Percentiles rank a stretch among this genome's conserved stretches.
phyloP scores from a whole-genome alignment of 495 filamentous ascomycete genomes.

The Aspergillus cristatus region DNA sequence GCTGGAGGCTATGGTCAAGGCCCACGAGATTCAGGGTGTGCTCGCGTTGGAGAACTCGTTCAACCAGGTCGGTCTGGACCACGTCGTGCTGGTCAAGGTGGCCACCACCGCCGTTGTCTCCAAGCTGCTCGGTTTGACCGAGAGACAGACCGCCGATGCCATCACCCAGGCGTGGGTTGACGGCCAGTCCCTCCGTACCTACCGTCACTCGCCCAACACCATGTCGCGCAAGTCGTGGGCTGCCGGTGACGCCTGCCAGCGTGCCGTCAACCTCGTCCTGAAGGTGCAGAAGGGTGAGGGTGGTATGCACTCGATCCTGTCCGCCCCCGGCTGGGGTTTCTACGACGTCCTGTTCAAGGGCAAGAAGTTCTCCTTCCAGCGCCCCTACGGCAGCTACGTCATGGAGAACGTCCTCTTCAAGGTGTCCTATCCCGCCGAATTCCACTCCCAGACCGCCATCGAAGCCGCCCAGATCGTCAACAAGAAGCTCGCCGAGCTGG shows the following conservation, averaged over 20 bases:
- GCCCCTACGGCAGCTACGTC: constrained; percentile 93
- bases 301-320: constrained; percentile 85
- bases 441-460: constrained; percentile 98
- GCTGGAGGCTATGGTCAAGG: constrained; percentile 98
- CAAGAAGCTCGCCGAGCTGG: constrained; percentile 66
- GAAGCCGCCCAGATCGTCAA: constrained; percentile 87
- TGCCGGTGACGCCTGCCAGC: constrained; percentile 94
- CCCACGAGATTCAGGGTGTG: constrained; percentile 98
- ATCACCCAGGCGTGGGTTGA: constrained; percentile 97
- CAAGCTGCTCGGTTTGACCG: constrained; percentile 82
- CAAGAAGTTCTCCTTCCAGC: constrained; percentile 91
- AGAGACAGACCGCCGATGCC: constrained; percentile 88
- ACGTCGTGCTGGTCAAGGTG: constrained; percentile 96
- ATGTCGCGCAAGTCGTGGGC: constrained; percentile 99
- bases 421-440: constrained; percentile 96
- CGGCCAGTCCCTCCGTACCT: constrained; percentile 90
- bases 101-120: constrained; percentile 89
- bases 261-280: constrained; percentile 86
- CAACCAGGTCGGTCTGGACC: constrained; percentile 97
- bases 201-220: constrained; percentile 95
- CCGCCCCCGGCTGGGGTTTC: constrained; percentile 93
- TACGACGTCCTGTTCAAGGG: constrained; percentile 97
- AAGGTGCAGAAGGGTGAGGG: constrained; percentile 90
- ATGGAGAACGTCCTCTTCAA: constrained; percentile 99
- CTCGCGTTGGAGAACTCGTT: constrained; percentile 93